Conservation (phyloP, 257 asterid species). For the Paulownia fortunei region DNA sequence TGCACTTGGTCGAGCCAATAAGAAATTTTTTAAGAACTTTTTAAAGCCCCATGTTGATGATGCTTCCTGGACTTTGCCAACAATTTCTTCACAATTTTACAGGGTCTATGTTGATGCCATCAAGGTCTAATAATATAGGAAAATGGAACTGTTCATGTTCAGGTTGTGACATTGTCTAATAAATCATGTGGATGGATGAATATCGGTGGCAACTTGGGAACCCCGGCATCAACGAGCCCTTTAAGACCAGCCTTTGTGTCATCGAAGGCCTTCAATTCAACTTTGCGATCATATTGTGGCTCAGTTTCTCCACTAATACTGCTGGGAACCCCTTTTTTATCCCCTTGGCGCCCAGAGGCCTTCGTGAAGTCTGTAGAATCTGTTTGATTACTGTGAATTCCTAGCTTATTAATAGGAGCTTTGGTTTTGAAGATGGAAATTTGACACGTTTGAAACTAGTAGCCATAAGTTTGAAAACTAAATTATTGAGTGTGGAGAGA, state of each 20-base stretch:
- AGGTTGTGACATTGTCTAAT: neutral
- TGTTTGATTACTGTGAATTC: no score
- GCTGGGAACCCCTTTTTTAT: no score
- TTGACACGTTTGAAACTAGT: neutral
- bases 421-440: neutral
- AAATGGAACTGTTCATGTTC: neutral
- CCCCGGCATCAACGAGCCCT: slow-evolving; percentile 38
- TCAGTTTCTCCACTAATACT: no score
- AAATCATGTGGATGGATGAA: slow-evolving; percentile 21
- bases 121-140: slow-evolving; percentile 37
- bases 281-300: no score
- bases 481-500: neutral
- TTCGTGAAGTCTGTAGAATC: no score
- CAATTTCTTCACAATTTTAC: neutral
- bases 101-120: slow-evolving; percentile 10
- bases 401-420: no score
- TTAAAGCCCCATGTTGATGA: slow-evolving; percentile 32
- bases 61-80: slow-evolving; percentile 23
- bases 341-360: no score
- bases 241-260: slow-evolving; percentile 41
- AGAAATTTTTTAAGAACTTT: no score
- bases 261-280: no score
- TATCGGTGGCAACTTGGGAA: slow-evolving; percentile 29
- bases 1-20: no score
- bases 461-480: neutral